Evolutionary conservation across 2,329 filamentous ascomycete species (phyloP).

Genomic region (Samsoniella hepiali): DNA sequence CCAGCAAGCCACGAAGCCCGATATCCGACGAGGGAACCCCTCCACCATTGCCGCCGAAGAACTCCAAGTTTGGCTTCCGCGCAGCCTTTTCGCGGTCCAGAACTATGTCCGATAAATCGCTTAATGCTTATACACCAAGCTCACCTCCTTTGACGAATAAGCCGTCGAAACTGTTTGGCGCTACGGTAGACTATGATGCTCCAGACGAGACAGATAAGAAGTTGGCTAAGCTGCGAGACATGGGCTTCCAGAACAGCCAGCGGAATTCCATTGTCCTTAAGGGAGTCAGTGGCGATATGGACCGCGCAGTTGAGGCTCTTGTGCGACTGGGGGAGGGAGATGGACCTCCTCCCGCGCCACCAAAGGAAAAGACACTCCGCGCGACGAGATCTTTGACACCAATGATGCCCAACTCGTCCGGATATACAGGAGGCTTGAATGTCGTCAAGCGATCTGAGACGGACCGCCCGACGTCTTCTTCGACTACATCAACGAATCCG

Average conservation of each 20-base stretch:
- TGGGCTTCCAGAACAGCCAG: slow-evolving; percentile 86
- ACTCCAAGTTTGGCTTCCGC: slow-evolving; percentile 57
- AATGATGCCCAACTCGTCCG: slow-evolving; percentile 37
- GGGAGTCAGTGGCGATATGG: slow-evolving; percentile 78
- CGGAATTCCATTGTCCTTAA: slow-evolving; percentile 79
- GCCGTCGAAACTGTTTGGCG: slow-evolving; percentile 66
- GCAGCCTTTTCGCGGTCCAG: slow-evolving; percentile 63
- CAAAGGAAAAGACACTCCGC: slow-evolving; percentile 47
- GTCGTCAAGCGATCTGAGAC: slow-evolving; percentile 22
- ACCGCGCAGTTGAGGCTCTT: slow-evolving; percentile 80
- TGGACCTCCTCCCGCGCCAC: slow-evolving; percentile 37
- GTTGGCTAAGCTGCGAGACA: slow-evolving; percentile 72
- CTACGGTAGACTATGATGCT: slow-evolving; percentile 55
- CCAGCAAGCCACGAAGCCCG: slow-evolving; percentile 43
- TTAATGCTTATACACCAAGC: slow-evolving; percentile 28
- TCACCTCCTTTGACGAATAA: slow-evolving; percentile 54
- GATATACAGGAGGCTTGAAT: slow-evolving; percentile 26
- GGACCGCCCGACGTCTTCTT: slow-evolving; percentile 39
- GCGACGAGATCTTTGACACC: slow-evolving; percentile 54
- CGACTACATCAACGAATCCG: slow-evolving; percentile 59
- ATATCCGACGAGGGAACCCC: slow-evolving; percentile 55
- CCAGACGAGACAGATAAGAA: slow-evolving; percentile 69
- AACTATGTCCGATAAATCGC: slow-evolving; percentile 52
- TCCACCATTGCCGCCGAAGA: slow-evolving; percentile 61
- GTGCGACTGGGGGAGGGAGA: slow-evolving; percentile 74